A percentile compares a stretch with the other conserved stretches of the same genome.
Evolutionary conservation across 2,329 filamentous ascomycete genomes (phyloP).

Genomic region (Oidium heveae): DNA sequence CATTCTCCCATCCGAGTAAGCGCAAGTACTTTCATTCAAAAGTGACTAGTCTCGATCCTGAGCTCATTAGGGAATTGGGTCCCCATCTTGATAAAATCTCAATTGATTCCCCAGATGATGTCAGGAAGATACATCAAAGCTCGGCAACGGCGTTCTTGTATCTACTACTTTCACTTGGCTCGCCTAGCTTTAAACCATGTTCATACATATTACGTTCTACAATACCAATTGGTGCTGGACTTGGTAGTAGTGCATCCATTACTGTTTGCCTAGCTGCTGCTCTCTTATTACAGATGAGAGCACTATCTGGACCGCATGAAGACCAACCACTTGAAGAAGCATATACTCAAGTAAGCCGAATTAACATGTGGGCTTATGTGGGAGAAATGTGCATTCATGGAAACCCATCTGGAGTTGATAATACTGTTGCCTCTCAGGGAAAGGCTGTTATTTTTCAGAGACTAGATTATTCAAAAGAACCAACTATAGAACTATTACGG

Average conservation of each 20-base stretch:
- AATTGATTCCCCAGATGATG: constrained; percentile 33
- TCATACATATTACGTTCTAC: constrained; percentile 82
- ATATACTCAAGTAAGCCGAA: constrained; percentile 73
- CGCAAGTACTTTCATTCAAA: constrained; percentile 91
- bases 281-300: constrained; percentile 65
- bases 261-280: constrained; percentile 70
- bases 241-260: constrained; percentile 87
- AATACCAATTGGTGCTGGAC: constrained; percentile 71
- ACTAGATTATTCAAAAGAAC: constrained; percentile 51
- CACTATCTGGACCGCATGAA: constrained; percentile 69
- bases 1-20: constrained; percentile 56
- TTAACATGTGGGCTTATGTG: constrained; percentile 95
- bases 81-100: constrained; percentile 57
- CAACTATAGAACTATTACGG: constrained; percentile 49
- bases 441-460: constrained; percentile 85
- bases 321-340: constrained; percentile 76
- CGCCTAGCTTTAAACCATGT: constrained; percentile 51
- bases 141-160: constrained; percentile 78
- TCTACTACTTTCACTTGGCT: constrained; percentile 70
- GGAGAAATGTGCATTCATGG: constrained; percentile 94
- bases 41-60: constrained; percentile 59
- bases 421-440: constrained; percentile 80
- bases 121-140: constrained; percentile 61
- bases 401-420: constrained; percentile 89
- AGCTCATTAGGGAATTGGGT: constrained; percentile 56